These are phyloP conservation scores for Xylaria longipes DNA, from an alignment of 495 filamentous ascomycete species.

Conservation along the genomic window DNA sequence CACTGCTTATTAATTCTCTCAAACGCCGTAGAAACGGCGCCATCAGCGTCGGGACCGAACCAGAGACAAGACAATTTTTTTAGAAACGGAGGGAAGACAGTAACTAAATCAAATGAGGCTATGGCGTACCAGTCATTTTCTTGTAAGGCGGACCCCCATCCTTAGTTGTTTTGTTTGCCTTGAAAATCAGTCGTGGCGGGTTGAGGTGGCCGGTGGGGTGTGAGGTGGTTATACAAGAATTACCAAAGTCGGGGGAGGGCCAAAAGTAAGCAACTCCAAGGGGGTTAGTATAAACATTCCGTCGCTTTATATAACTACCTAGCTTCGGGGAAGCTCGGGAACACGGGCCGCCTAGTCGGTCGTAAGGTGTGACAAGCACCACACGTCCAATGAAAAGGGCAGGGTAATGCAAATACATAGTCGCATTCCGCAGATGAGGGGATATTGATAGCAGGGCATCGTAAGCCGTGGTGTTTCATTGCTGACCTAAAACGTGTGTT, in stretches of 20 bases:
- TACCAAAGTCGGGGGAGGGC: neutral
- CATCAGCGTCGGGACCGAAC: neutral
- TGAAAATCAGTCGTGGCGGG: neutral
- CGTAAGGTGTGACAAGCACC: neutral
- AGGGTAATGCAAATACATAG: neutral
- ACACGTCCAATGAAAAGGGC: neutral
- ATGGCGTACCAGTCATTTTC: neutral
- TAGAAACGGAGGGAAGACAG: neutral
- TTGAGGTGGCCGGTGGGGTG: neutral
- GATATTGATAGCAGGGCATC: neutral
- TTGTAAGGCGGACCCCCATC: neutral
- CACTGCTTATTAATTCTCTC: neutral
- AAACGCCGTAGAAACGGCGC: neutral
- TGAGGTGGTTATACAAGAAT: neutral
- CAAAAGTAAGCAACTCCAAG: constrained; percentile 11
- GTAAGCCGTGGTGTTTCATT: constrained; percentile 13
- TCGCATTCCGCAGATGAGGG: neutral
- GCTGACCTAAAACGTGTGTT: constrained; percentile 28
- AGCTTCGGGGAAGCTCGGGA: neutral
- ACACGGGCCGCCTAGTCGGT: neutral
- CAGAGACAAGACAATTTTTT: neutral
- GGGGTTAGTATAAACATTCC: neutral
- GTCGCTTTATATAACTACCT: neutral
- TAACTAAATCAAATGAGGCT: neutral
- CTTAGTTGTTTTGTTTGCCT: neutral